These are phyloP conservation scores for Xanthoconium separans DNA, from an alignment of 1,284 basidiomycete species.

Conservation along the genomic window DNA sequence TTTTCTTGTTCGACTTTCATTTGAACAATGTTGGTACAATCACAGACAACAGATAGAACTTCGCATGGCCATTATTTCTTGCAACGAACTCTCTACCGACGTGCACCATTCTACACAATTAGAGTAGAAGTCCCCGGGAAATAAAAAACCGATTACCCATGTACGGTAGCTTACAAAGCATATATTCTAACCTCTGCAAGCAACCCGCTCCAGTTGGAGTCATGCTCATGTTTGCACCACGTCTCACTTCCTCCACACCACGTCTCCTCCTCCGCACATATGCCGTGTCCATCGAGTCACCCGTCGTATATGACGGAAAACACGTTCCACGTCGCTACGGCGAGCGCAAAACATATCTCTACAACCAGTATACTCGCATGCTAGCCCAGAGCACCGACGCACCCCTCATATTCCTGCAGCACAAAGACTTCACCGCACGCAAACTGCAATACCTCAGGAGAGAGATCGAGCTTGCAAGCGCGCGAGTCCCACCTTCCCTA, in stretches of 20 bases:
- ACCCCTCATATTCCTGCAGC: conserved; percentile 69
- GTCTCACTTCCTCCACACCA: conserved; percentile 3
- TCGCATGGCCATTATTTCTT: no score
- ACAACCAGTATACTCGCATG: conserved; percentile 68
- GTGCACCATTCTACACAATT: no score
- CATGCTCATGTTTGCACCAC: conserved; percentile 12
- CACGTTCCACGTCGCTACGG: conserved; percentile 59
- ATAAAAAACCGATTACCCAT: no score
- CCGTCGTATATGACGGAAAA: conserved; percentile 52
- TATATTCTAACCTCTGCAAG: no score
- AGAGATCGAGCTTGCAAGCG: conserved; percentile 57
- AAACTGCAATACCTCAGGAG: conserved; percentile 62
- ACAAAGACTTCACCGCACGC: conserved; percentile 65
- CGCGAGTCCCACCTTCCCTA: conserved; percentile 45
- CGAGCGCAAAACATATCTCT: conserved; percentile 73
- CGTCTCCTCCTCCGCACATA: conserved; percentile 36
- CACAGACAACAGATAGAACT: no score
- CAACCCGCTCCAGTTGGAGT: background rate
- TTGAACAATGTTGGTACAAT: no score
- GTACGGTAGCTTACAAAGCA: background rate
- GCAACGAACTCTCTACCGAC: no score
- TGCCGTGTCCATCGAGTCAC: conserved; percentile 58
- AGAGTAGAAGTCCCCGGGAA: no score
- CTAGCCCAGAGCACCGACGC: conserved; percentile 51
- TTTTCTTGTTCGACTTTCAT: no score